phyloP scores from a whole-genome alignment of 2,329 filamentous ascomycete species.

The Botryotinia calthae region DNA sequence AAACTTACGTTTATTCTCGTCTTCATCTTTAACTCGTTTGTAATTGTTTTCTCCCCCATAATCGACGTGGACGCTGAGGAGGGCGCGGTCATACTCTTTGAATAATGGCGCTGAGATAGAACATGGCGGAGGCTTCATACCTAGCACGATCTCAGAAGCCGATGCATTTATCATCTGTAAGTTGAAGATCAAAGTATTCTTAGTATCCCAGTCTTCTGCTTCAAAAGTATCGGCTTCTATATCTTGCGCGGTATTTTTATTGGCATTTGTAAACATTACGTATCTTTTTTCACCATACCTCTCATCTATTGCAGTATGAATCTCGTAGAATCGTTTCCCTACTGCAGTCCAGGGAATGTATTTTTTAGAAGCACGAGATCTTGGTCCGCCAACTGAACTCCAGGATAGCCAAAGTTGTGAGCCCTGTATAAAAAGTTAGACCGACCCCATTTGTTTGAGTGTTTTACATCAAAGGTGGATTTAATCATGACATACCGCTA shows the following conservation, averaged over 20 bases:
- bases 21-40: too few species aligned
- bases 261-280: too few species aligned
- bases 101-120: neutral
- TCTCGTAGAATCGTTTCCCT: rapidly evolving
- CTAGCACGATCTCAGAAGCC: constrained; percentile 40
- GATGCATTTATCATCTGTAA: constrained; percentile 43
- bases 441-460: too few species aligned
- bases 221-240: too few species aligned
- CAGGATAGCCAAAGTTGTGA: neutral
- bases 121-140: constrained; percentile 23
- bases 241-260: too few species aligned
- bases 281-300: too few species aligned
- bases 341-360: neutral
- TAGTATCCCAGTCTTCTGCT: constrained; percentile 37
- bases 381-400: neutral
- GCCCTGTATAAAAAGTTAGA: neutral
- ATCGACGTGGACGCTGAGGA: too few species aligned
- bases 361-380: neutral
- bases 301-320: too few species aligned
- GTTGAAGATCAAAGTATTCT: constrained; percentile 39
- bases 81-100: neutral
- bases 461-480: too few species aligned
- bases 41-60: too few species aligned
- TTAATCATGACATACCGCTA: too few species aligned
- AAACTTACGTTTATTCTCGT: too few species aligned